Evolutionary conservation across 805 yeast species (phyloP).

Genomic region (Metschnikowia koreensis): DNA sequence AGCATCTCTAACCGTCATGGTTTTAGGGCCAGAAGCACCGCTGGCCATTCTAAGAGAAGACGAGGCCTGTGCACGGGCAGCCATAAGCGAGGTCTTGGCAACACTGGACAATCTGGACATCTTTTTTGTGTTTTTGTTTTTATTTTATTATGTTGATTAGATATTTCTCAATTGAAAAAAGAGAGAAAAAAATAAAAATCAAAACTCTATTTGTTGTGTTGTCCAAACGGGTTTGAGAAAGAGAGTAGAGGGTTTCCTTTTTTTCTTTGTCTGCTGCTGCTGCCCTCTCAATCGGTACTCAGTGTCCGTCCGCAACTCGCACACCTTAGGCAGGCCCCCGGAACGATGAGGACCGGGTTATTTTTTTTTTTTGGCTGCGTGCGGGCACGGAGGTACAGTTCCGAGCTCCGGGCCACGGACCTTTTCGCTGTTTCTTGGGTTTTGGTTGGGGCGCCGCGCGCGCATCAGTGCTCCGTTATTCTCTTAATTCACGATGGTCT

Average conservation of each 20-base stretch:
- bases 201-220: too few relatives aligned
- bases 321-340: conserved; percentile 6
- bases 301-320: not conserved
- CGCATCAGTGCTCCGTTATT: too few relatives aligned
- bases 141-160: not conserved
- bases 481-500: too few relatives aligned
- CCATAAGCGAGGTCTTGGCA: conserved; percentile 44
- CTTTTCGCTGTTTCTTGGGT: too few relatives aligned
- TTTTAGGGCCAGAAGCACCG: conserved; percentile 49
- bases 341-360: conserved; percentile 23
- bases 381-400: conserved; percentile 20
- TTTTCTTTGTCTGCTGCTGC: not conserved
- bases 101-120: conserved; percentile 34
- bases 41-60: conserved; percentile 42
- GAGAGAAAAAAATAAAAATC: too few relatives aligned
- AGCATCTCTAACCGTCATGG: conserved; percentile 95
- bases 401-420: conserved; percentile 11
- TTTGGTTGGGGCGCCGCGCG: too few relatives aligned
- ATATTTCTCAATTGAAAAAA: too few relatives aligned
- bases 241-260: not conserved
- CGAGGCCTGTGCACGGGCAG: conserved; percentile 27
- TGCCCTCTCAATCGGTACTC: too few relatives aligned
- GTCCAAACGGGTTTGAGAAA: too few relatives aligned
- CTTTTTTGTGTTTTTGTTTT: not conserved
- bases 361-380: not conserved